phyloP scores from a whole-genome alignment of 495 filamentous ascomycete species.

The Podospora appendiculata region DNA sequence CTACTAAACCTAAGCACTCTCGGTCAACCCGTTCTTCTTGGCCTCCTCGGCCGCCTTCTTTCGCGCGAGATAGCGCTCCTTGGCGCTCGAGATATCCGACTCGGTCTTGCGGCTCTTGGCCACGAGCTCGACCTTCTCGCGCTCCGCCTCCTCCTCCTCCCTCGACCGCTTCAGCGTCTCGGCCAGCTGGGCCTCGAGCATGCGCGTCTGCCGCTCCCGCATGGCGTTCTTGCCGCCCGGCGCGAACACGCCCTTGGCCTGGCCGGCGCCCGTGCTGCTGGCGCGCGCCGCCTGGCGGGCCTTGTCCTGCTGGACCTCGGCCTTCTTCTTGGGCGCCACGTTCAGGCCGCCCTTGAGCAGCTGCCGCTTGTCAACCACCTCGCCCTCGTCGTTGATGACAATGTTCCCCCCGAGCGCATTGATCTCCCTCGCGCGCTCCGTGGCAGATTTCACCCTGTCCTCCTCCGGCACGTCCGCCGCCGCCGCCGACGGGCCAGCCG shows the following conservation, averaged over 20 bases:
- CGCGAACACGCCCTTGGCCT: slow-evolving; percentile 39
- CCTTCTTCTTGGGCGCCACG: slow-evolving; percentile 52
- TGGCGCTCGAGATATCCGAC: slow-evolving; percentile 75
- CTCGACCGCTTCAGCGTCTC: slow-evolving; percentile 61
- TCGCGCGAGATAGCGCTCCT: slow-evolving; percentile 78
- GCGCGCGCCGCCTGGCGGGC: slow-evolving; percentile 20
- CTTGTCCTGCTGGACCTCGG: slow-evolving; percentile 27
- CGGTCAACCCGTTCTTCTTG: slow-evolving; percentile 39
- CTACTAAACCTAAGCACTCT: background rate
- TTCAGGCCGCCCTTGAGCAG: slow-evolving; percentile 85
- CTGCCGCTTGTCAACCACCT: slow-evolving; percentile 90
- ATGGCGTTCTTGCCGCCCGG: slow-evolving; percentile 50
- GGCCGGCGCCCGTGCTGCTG: slow-evolving; percentile 23
- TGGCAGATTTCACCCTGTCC: slow-evolving; percentile 36
- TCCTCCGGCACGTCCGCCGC: slow-evolving; percentile 35
- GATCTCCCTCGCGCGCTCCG: slow-evolving; percentile 65
- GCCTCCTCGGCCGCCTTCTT: slow-evolving; percentile 73
- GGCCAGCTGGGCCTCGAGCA: slow-evolving; percentile 79
- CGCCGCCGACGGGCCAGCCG: background rate
- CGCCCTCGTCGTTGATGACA: slow-evolving; percentile 83
- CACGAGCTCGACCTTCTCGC: slow-evolving; percentile 59
- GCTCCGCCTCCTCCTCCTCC: slow-evolving; percentile 68
- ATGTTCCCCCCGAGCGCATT: slow-evolving; percentile 62
- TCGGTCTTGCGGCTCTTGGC: slow-evolving; percentile 67
- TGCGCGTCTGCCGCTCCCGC: slow-evolving; percentile 74